Conservation (phyloP, 805 yeast genomes). For the Debaryomyces tyrocola region DNA sequence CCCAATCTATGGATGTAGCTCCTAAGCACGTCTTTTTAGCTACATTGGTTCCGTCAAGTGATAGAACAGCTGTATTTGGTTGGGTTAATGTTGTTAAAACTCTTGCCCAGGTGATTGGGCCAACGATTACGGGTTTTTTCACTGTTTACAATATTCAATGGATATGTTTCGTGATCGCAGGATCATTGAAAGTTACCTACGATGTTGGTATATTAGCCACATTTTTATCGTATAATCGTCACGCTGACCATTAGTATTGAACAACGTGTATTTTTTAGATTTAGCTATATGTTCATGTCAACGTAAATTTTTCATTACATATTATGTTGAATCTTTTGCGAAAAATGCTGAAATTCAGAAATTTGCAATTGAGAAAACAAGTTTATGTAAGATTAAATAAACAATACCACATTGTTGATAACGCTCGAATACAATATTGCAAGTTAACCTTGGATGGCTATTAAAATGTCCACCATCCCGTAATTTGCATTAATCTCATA, state of each 20-base stretch:
- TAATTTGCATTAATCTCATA: no score
- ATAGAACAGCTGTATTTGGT: slow-evolving; percentile 44
- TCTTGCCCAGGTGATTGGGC: slow-evolving; percentile 42
- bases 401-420: no score
- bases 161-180: slow-evolving; percentile 43
- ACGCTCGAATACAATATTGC: no score
- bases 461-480: no score
- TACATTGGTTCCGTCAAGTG: slow-evolving; percentile 37
- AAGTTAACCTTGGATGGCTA: no score
- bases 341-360: no score
- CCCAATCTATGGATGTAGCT: slow-evolving; percentile 49
- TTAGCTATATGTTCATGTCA: no score
- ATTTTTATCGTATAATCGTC: slow-evolving; percentile 25
- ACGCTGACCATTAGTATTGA: slow-evolving; percentile 11
- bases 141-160: slow-evolving; percentile 38
- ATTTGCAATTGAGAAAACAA: no score
- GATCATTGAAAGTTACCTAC: slow-evolving; percentile 37
- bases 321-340: no score
- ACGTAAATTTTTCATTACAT: no score
- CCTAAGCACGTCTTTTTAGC: slow-evolving; percentile 50
- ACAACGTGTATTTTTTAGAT: no score
- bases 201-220: slow-evolving; percentile 40
- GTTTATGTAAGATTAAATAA: no score
- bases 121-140: slow-evolving; percentile 40
- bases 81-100: slow-evolving; percentile 47